Evolutionary conservation across 805 yeast species (phyloP).

Genomic region (Teunomyces kruisii): DNA sequence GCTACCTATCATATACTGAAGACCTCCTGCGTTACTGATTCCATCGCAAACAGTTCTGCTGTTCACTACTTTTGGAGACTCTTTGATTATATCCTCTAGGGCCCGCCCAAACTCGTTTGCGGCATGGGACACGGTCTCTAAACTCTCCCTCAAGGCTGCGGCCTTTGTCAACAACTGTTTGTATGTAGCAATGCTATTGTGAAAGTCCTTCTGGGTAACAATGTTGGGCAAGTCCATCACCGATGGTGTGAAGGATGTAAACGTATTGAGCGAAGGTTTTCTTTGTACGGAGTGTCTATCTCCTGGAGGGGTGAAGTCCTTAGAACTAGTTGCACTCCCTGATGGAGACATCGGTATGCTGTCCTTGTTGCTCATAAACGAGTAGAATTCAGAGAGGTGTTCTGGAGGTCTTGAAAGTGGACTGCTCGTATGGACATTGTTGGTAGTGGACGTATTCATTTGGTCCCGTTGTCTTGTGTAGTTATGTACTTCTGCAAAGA

Average conservation of each 20-base stretch:
- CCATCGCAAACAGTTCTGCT: constrained; percentile 50
- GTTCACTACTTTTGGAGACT: constrained; percentile 27
- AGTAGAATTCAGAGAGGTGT: constrained; percentile 61
- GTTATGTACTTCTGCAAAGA: background rate
- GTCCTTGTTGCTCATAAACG: constrained; percentile 40
- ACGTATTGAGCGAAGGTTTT: constrained; percentile 38
- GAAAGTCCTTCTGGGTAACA: constrained; percentile 60
- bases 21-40: constrained; percentile 68
- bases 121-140: constrained; percentile 50
- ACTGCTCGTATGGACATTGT: background rate
- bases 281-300: constrained; percentile 12
- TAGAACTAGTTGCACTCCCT: constrained; percentile 10
- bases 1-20: constrained; percentile 73
- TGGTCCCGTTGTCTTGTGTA: background rate
- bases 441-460: background rate
- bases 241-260: constrained; percentile 51
- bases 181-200: constrained; percentile 48
- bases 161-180: constrained; percentile 49
- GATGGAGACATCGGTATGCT: constrained; percentile 12
- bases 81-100: constrained; percentile 46
- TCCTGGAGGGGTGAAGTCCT: constrained; percentile 7
- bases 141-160: constrained; percentile 44
- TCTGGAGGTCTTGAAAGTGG: constrained; percentile 36
- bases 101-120: constrained; percentile 73
- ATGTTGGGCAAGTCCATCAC: constrained; percentile 60